Percentiles rank a stretch among this genome's conserved stretches.
phyloP scores from a whole-genome alignment of 2,329 filamentous ascomycete genomes.

The Fusarium sp. region DNA sequence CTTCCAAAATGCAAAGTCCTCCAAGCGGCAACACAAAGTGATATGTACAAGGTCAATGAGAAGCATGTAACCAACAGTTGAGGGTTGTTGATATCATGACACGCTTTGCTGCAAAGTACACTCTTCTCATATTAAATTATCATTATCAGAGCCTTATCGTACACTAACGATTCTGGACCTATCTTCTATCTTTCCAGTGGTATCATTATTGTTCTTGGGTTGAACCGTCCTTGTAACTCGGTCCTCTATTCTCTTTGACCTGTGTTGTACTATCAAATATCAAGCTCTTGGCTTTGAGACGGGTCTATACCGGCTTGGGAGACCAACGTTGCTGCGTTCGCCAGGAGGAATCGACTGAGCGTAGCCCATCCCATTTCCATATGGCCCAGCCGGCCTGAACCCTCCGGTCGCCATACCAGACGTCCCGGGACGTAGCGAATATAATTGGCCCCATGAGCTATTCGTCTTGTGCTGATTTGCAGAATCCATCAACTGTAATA shows the following conservation, averaged over 20 bases:
- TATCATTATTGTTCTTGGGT: not conserved
- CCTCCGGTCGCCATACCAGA: not conserved
- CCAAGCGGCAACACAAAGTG: no score
- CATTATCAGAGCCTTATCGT: no score
- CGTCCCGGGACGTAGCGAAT: not conserved
- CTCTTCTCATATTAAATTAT: no score
- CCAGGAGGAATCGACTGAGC: conserved; percentile 16
- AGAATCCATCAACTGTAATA: conserved; percentile 3
- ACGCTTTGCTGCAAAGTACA: no score
- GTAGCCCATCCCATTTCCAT: conserved; percentile 12
- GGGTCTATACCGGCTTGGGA: conserved; percentile 25
- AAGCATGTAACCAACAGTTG: no score
- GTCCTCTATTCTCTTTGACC: not conserved
- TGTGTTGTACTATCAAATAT: not conserved
- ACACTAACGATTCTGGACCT: no score
- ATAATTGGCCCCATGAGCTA: conserved; percentile 2
- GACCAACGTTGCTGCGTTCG: conserved; percentile 23
- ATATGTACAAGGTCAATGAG: no score
- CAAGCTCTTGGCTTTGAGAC: conserved; percentile 17
- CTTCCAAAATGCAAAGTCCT: no score
- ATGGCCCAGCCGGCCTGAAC: conserved; percentile 7
- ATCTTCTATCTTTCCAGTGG: no score
- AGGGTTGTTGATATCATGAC: no score
- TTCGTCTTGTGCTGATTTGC: not conserved
- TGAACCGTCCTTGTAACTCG: not conserved